Percentiles rank a stretch among this genome's conserved stretches.
Conservation (phyloP, 2,329 filamentous ascomycete species). For the Paecilomyces variotii region DNA sequence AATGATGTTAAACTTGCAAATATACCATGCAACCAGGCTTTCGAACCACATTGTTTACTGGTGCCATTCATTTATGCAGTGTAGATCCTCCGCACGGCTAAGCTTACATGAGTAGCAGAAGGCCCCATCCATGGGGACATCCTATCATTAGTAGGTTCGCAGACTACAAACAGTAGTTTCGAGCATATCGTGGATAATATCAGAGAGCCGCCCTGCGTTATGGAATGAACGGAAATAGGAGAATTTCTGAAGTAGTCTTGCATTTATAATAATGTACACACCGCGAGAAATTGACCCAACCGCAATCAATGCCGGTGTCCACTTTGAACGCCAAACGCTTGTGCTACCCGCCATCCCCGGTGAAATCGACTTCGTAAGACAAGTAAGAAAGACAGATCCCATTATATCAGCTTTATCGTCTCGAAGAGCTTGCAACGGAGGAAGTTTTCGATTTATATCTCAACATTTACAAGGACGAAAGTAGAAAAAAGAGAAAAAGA, state of each 20-base stretch:
- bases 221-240: neutral
- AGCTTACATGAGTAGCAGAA: neutral
- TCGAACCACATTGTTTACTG: neutral
- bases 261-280: neutral
- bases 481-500: neutral
- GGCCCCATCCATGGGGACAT: too few species aligned
- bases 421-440: neutral
- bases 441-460: neutral
- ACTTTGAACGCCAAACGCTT: neutral
- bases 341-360: neutral
- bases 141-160: too few species aligned
- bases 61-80: neutral
- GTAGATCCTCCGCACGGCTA: neutral
- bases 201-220: too few species aligned
- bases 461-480: neutral
- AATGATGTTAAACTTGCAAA: neutral
- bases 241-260: neutral
- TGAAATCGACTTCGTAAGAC: neutral
- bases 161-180: too few species aligned
- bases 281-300: neutral
- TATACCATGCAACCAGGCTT: neutral
- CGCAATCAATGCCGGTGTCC: neutral
- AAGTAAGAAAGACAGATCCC: neutral
- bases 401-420: neutral
- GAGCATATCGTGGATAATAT: too few species aligned